These are phyloP conservation scores for Cercophora sp. DNA, from an alignment of 495 filamentous ascomycete species.

Conservation along the genomic window DNA sequence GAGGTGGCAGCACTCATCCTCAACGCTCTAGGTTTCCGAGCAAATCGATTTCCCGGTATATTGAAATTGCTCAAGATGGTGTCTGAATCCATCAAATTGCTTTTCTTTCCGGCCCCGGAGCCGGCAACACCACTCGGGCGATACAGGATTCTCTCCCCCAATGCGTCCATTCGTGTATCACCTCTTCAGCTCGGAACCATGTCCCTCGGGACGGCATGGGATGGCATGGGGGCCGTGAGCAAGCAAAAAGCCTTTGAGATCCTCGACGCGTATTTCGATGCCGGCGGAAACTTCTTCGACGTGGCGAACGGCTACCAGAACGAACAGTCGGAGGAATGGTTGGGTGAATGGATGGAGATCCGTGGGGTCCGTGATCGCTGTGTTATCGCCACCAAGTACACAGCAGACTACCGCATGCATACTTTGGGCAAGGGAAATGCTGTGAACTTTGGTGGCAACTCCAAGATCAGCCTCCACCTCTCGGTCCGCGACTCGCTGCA, in stretches of 20 bases:
- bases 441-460: conserved; percentile 46
- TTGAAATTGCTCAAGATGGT: no score
- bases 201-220: conserved; percentile 50
- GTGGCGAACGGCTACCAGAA: conserved; percentile 68
- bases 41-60: no score
- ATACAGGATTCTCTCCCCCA: conserved; percentile 55
- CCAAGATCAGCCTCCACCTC: conserved; percentile 48
- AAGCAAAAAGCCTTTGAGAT: conserved; percentile 19
- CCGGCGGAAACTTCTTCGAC: conserved; percentile 70
- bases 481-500: conserved; percentile 52
- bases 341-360: background rate
- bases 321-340: conserved; percentile 21
- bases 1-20: no score
- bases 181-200: conserved; percentile 58
- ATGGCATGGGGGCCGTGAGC: background rate
- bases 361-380: background rate
- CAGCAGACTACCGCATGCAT: conserved; percentile 39
- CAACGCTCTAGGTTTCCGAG: no score
- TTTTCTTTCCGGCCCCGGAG: conserved; percentile 13
- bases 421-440: conserved; percentile 14
- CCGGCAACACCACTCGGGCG: conserved; percentile 52
- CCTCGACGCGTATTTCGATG: background rate
- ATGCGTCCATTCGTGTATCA: conserved; percentile 54
- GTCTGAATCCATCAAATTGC: no score
- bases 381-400: conserved; percentile 72